Conservation (phyloP, 2,329 filamentous ascomycete genomes). For the Macrophomina tecta region DNA sequence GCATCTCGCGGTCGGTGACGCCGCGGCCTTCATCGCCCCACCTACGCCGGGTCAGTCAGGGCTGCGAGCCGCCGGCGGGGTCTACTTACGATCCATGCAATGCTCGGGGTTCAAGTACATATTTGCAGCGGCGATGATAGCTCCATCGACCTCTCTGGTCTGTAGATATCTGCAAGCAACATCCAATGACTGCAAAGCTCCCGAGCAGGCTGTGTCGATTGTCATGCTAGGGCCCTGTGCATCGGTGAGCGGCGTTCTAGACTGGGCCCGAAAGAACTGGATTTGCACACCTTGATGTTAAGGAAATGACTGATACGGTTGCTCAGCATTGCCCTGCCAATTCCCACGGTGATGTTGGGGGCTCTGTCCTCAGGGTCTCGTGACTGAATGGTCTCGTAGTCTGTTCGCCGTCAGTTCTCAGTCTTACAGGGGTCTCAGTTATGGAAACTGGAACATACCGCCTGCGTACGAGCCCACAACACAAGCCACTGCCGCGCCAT, state of each 20-base stretch:
- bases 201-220: slow-evolving; percentile 42
- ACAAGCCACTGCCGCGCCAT: slow-evolving; percentile 16
- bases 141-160: slow-evolving; percentile 28
- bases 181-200: slow-evolving; percentile 33
- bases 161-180: slow-evolving; percentile 34
- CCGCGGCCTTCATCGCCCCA: slow-evolving; percentile 8
- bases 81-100: slow-evolving; percentile 33
- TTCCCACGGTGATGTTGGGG: slow-evolving; percentile 31
- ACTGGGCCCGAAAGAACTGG: too few relatives aligned
- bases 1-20: slow-evolving; percentile 30
- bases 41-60: slow-evolving; percentile 23
- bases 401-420: slow-evolving; percentile 2
- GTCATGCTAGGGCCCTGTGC: slow-evolving; percentile 30
- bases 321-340: slow-evolving; percentile 39
- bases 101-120: slow-evolving; percentile 36
- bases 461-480: slow-evolving; percentile 34
- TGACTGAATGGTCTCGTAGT: slow-evolving; percentile 34
- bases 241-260: slow-evolving; percentile 33
- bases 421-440: too few relatives aligned
- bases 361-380: slow-evolving; percentile 30
- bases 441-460: slow-evolving; percentile 1
- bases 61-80: neutral
- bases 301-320: slow-evolving; percentile 32
- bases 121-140: neutral
- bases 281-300: slow-evolving; percentile 36